These are phyloP conservation scores for Davidsoniella virescens DNA, from an alignment of 2,329 filamentous ascomycete genomes.

Conservation along the genomic window DNA sequence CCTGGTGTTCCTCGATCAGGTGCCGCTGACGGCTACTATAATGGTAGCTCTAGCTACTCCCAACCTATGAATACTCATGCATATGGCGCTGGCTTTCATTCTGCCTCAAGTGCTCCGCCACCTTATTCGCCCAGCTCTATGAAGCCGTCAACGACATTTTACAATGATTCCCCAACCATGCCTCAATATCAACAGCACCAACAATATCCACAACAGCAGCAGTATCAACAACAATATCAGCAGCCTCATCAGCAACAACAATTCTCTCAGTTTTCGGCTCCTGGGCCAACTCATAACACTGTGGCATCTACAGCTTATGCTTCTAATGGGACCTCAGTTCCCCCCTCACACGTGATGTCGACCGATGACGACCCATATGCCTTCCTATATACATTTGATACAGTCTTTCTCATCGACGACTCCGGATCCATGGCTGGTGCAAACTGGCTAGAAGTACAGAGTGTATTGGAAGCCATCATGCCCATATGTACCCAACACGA, in stretches of 20 bases:
- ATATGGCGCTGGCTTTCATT: too few relatives aligned
- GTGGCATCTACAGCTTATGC: neutral
- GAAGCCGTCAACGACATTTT: too few relatives aligned
- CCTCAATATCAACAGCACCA: neutral
- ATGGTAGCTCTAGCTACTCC: too few relatives aligned
- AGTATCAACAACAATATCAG: neutral
- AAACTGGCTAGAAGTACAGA: constrained; percentile 60
- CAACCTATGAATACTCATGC: too few relatives aligned
- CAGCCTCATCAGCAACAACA: neutral
- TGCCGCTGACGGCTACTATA: too few relatives aligned
- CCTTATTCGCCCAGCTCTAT: too few relatives aligned
- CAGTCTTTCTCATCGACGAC: constrained; percentile 81
- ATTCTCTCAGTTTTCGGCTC: neutral
- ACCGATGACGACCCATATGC: constrained; percentile 50
- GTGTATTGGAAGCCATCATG: constrained; percentile 56
- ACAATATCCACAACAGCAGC: neutral
- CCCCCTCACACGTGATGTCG: constrained; percentile 18
- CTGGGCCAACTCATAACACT: too few relatives aligned
- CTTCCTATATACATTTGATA: constrained; percentile 70
- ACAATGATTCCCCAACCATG: neutral
- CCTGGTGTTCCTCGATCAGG: too few relatives aligned
- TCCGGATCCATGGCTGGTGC: constrained; percentile 67
- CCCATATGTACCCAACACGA: constrained; percentile 72
- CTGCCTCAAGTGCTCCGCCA: too few relatives aligned
- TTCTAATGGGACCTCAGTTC: constrained; percentile 9